phyloP scores from a whole-genome alignment of 2,329 filamentous ascomycete species.

The Tolypocladium nubicola region DNA sequence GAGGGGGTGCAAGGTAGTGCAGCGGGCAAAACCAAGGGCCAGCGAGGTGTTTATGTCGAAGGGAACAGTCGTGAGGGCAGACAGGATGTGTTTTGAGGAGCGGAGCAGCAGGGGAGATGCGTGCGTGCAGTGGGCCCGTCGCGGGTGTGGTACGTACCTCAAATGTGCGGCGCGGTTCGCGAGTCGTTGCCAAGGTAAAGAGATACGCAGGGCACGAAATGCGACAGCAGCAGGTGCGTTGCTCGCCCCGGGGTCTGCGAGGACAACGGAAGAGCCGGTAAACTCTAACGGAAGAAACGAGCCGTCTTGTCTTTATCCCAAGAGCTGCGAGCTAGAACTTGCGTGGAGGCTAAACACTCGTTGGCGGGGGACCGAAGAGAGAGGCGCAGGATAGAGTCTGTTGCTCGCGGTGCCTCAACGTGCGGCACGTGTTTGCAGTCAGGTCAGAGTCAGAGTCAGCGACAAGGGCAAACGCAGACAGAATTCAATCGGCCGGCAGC shows the following conservation, averaged over 20 bases:
- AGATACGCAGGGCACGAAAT: neutral
- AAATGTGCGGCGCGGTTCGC: constrained; percentile 5
- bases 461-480: neutral
- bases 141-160: constrained; percentile 10
- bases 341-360: neutral
- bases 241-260: neutral
- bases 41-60: constrained; percentile 23
- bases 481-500: neutral
- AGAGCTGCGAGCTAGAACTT: neutral
- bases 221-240: neutral
- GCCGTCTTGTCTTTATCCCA: neutral
- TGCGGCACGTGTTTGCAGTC: neutral
- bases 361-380: neutral
- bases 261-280: neutral
- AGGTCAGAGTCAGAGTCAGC: no score
- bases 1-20: constrained; percentile 10
- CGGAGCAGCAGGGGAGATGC: constrained; percentile 19
- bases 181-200: constrained; percentile 7
- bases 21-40: constrained; percentile 14
- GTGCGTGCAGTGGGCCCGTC: constrained; percentile 10
- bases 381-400: neutral
- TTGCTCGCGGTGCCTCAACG: neutral
- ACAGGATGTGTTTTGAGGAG: constrained; percentile 27
- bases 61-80: constrained; percentile 19
- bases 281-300: neutral